Conservation (phyloP, 1,284 basidiomycete genomes). For the Termitomyces sp. region DNA sequence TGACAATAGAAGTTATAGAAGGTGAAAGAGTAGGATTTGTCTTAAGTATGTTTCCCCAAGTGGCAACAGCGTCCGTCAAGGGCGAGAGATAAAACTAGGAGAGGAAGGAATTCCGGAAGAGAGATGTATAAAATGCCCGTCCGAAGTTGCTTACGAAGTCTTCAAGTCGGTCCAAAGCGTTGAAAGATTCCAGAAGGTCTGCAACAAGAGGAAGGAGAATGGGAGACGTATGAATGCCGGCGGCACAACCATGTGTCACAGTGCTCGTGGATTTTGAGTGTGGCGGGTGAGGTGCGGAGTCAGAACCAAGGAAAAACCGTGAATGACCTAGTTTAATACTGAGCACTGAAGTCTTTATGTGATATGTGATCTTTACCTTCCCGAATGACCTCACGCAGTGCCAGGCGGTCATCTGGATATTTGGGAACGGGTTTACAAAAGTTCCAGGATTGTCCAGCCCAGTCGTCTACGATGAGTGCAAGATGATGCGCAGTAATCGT, state of each 20-base stretch:
- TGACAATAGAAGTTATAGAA: slow-evolving; percentile 4
- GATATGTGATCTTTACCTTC: slow-evolving; percentile 49
- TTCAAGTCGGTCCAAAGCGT: slow-evolving; percentile 75
- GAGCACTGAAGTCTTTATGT: background rate
- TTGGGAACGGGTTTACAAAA: slow-evolving; percentile 99
- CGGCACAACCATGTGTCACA: slow-evolving; percentile 78
- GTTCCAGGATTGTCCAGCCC: slow-evolving; percentile 94
- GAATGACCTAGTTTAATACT: slow-evolving; percentile 64
- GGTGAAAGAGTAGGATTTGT: background rate
- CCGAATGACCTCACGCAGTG: slow-evolving; percentile 76
- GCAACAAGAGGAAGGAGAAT: slow-evolving; percentile 86
- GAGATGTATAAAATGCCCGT: slow-evolving; percentile 71
- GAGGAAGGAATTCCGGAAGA: background rate
- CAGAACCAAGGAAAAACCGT: slow-evolving; percentile 96
- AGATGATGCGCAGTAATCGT: slow-evolving; percentile 98
- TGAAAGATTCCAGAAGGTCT: slow-evolving; percentile 81
- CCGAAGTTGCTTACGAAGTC: slow-evolving; percentile 78
- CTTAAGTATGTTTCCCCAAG: background rate
- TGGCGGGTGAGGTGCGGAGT: slow-evolving; percentile 91
- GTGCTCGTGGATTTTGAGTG: slow-evolving; percentile 75
- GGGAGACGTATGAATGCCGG: slow-evolving; percentile 90
- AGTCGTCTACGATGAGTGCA: slow-evolving; percentile 91
- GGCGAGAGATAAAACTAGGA: background rate
- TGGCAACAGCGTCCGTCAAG: background rate
- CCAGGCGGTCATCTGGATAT: slow-evolving; percentile 86